phyloP scores from a whole-genome alignment of 371 early-diverging fungal genomes.

The Haplosporangium sp. region DNA sequence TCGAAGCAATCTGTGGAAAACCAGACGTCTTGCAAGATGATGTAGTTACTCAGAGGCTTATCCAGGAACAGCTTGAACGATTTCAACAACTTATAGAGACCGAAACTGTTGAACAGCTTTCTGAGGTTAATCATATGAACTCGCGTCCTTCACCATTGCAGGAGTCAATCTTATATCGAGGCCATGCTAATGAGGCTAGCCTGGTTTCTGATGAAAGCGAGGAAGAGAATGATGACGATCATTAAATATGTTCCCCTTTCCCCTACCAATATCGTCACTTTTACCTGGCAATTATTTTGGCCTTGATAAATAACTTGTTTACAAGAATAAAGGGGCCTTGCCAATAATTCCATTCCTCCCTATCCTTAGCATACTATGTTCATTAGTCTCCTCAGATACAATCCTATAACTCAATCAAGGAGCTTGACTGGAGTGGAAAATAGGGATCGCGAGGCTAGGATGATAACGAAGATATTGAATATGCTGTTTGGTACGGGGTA shows the following conservation, averaged over 20 bases:
- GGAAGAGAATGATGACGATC: background rate
- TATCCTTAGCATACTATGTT: background rate
- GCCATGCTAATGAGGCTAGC: background rate
- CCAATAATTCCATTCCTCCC: background rate
- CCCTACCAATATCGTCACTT: background rate
- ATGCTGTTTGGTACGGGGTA: background rate
- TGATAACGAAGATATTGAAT: background rate
- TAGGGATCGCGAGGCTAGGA: background rate
- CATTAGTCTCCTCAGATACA: background rate
- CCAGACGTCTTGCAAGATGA: background rate
- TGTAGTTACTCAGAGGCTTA: conserved; percentile 2
- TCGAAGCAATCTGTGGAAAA: conserved; percentile 8
- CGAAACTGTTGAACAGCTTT: conserved; percentile 22
- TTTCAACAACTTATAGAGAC: conserved; percentile 38
- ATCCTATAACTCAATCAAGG: background rate
- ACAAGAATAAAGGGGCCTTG: conserved; percentile 6
- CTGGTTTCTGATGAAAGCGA: background rate
- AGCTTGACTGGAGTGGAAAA: background rate
- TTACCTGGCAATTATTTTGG: background rate
- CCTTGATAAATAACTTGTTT: background rate
- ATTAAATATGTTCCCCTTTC: background rate
- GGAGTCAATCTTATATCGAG: background rate
- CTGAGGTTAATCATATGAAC: background rate
- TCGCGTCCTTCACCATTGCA: background rate
- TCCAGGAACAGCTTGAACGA: conserved; percentile 22